These are phyloP conservation scores for Boletus rufocinnamomeus DNA, from an alignment of 768 basidiomycete species.

Conservation along the genomic window DNA sequence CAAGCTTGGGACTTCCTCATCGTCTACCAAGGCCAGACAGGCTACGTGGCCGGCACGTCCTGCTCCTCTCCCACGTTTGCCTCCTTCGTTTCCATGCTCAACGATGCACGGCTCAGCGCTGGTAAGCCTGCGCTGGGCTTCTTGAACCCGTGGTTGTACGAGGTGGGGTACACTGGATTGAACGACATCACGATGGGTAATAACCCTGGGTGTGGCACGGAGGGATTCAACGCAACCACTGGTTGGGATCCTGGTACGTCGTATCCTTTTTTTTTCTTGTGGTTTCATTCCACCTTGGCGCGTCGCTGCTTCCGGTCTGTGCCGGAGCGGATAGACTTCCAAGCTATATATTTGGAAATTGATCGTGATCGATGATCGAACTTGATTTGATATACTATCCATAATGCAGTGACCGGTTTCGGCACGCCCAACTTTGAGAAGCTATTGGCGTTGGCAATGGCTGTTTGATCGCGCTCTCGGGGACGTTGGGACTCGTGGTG, in stretches of 20 bases:
- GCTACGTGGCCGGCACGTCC: slow-evolving; percentile 62
- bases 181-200: slow-evolving; percentile 63
- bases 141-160: slow-evolving; percentile 64
- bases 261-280: background rate
- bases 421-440: slow-evolving; percentile 56
- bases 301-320: background rate
- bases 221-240: slow-evolving; percentile 59
- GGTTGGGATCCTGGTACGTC: slow-evolving; percentile 63
- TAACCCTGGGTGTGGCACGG: slow-evolving; percentile 62
- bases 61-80: slow-evolving; percentile 66
- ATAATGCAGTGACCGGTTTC: slow-evolving; percentile 53
- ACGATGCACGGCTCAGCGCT: slow-evolving; percentile 55
- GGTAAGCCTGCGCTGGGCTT: slow-evolving; percentile 56
- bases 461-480: background rate
- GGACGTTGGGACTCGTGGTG: too few relatives aligned
- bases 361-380: slow-evolving; percentile 1
- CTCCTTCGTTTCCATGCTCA: slow-evolving; percentile 62
- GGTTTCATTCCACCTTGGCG: background rate
- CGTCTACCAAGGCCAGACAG: slow-evolving; percentile 40
- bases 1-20: slow-evolving; percentile 54
- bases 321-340: background rate
- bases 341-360: background rate
- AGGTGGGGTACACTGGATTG: slow-evolving; percentile 34
- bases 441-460: slow-evolving; percentile 42
- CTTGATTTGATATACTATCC: background rate